phyloP scores from a whole-genome alignment of 495 filamentous ascomycete species.

The Saxophila tyrrhenica region DNA sequence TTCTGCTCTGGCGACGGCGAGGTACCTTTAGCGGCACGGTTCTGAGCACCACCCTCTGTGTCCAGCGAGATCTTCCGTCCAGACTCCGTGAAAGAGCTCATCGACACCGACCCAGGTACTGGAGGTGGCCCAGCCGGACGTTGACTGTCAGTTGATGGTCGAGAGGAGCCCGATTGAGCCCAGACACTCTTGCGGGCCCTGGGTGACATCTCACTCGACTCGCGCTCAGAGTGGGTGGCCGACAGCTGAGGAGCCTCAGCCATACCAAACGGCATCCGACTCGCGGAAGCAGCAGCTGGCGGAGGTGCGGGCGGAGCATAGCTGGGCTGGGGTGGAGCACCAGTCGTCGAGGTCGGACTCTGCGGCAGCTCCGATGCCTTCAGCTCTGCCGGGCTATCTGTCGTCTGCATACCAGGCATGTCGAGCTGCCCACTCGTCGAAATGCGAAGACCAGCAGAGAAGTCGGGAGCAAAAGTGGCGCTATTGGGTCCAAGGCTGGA shows the following conservation, averaged over 20 bases:
- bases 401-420: not conserved
- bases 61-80: constrained; percentile 12
- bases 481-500: constrained; percentile 14
- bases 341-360: constrained; percentile 12
- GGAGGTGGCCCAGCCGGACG: constrained; percentile 6
- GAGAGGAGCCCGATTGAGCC: constrained; percentile 11
- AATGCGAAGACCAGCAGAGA: constrained; percentile 6
- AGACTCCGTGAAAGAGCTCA: constrained; percentile 13
- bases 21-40: constrained; percentile 16
- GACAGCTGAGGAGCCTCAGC: constrained; percentile 1
- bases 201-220: constrained; percentile 17
- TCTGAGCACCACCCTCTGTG: constrained; percentile 3
- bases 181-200: constrained; percentile 9
- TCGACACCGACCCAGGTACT: constrained; percentile 11
- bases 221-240: constrained; percentile 6
- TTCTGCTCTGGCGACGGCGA: constrained; percentile 47
- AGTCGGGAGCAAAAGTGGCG: constrained; percentile 9
- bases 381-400: not conserved
- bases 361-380: constrained; percentile 26
- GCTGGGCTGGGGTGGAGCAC: constrained; percentile 11
- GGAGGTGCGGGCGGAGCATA: constrained; percentile 14
- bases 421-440: constrained; percentile 4
- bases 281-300: not conserved
- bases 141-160: constrained; percentile 17
- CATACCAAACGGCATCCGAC: constrained; percentile 5